Base-by-base conservation (phyloP, 2,329 filamentous ascomycete species). In the Alternaria gaisen region DNA sequence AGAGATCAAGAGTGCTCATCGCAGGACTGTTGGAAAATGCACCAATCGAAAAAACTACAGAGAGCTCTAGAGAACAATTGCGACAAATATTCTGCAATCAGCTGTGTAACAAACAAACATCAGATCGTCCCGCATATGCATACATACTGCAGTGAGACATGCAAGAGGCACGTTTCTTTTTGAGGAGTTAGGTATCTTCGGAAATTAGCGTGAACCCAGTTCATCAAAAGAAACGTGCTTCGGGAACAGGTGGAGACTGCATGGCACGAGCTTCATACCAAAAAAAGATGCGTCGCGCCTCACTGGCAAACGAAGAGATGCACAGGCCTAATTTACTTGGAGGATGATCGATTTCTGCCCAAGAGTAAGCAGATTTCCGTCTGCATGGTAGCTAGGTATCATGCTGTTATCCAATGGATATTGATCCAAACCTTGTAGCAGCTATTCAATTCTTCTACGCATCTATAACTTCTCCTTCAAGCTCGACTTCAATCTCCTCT, bases 401-500 rank as follows among this genome's bases (percentile, higher is more conserved):
- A 53, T 56, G 41, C 34, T 44, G 47, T 53, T 47, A 55, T 41
- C 56, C 38, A 53, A 42, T 41, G 9, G 4, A 30, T 54, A 14
- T n/a, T 20, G 32, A 24, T 16, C 14, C 20, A 36, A 24, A 26
- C 11, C 20, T 20, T 14, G 10, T 11, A 5, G 46, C 46, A 26
- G 38, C 14, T 46, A 40, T 46, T 56, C 24, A 34, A 51, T 53
- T 42, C 52, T 24, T 28, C 20, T 18, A n/a, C 16, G 34, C 52
- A 40, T 52, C 64, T 84, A 93, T 82, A 93, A 79, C 87, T 93
- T 93, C 82, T 89, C 85, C 85, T 90, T 91, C 73, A 97, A 83
- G 71, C 88, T 88, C 67, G 83, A 83, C 88, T 94, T 94, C 83
- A 99, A 86, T 76, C 93, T 86, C 82, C 88, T 90, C 89, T 98